Base-by-base conservation (phyloP, 805 yeast species). In the Limtongia smithiae region DNA sequence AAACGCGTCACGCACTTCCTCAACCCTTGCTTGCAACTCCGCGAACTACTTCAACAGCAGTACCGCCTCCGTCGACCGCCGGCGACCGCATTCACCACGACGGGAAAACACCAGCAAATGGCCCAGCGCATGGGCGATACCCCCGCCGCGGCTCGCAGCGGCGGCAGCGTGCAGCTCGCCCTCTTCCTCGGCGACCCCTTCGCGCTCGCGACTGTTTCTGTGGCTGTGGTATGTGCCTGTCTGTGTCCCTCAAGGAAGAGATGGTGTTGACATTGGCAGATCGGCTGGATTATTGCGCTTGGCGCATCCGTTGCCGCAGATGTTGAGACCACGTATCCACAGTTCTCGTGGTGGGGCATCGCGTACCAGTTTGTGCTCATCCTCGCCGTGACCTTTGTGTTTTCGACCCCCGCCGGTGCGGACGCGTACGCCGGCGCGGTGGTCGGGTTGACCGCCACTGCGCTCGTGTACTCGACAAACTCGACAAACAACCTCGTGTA, bases 281-380 rank as follows among this genome's bases (percentile, higher is more conserved):
- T 88, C 22, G 79, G 95, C 14, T 91, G 97, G 97, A 72, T 88
- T 50, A 78, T 93, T 43, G 86, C 95, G 8, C 75, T 93, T 46
- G 94, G 84, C 1, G 97, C 97, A 1, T 85, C 95, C 14, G 80
- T 85, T 17, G 81, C 85, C 1, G 65, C 80, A 5, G 73, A 72
- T 15, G 64, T 66, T 17, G 49, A 59, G 22, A 66, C 68, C 14
- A 57, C 67, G 4, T 87, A 83, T 63, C 96, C 97, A 1, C 78
- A 80, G 57, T 85, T 91, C 68, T 79, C 93, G 3, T 91, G 98
- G 98, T 93, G 98, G 98, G 95, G 95, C 1, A 67, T 93, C 4
- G 90, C 85, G 1, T 93, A 80, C 63, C 82, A 91, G 68, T 71
- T 89, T 18, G 54, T 86, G 27, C 58, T 87, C 36, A 74, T 85